Conservation (phyloP, 768 basidiomycete species). For the Leucosporidium scottii region DNA sequence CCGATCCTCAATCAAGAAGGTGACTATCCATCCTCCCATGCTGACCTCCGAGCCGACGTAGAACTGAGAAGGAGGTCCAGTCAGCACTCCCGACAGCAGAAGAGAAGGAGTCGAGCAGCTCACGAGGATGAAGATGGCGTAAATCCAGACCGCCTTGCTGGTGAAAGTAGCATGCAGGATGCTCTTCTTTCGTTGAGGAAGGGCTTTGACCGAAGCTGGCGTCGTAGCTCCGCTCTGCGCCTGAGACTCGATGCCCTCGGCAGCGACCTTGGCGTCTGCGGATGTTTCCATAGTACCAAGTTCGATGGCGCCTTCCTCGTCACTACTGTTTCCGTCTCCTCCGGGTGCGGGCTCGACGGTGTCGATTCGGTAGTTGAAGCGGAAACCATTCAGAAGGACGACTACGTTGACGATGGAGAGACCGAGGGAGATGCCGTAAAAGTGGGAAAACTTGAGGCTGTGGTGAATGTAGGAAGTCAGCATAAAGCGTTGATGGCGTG, state of each 20-base stretch:
- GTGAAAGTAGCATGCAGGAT: neutral
- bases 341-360: neutral
- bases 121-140: constrained; percentile 15
- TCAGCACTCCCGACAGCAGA: too few relatives aligned
- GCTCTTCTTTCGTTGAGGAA: too few relatives aligned
- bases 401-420: constrained; percentile 9
- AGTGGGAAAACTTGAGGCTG: constrained; percentile 15
- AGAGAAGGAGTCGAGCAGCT: neutral
- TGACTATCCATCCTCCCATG: constrained; percentile 31
- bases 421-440: constrained; percentile 16
- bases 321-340: neutral
- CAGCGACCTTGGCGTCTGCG: too few relatives aligned
- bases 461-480: too few relatives aligned
- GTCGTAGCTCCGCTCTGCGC: neutral
- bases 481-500: too few relatives aligned
- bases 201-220: neutral
- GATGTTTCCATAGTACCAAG: too few relatives aligned
- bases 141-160: constrained; percentile 2
- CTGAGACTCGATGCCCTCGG: too few relatives aligned
- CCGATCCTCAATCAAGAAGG: constrained; percentile 15
- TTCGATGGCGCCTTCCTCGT: neutral
- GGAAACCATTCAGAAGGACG: constrained; percentile 19
- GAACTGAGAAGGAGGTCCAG: neutral
- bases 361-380: constrained; percentile 23
- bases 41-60: constrained; percentile 26